These are phyloP conservation scores for Botryotinia narcissicola DNA, from an alignment of 2,329 filamentous ascomycete species.

Conservation along the genomic window DNA sequence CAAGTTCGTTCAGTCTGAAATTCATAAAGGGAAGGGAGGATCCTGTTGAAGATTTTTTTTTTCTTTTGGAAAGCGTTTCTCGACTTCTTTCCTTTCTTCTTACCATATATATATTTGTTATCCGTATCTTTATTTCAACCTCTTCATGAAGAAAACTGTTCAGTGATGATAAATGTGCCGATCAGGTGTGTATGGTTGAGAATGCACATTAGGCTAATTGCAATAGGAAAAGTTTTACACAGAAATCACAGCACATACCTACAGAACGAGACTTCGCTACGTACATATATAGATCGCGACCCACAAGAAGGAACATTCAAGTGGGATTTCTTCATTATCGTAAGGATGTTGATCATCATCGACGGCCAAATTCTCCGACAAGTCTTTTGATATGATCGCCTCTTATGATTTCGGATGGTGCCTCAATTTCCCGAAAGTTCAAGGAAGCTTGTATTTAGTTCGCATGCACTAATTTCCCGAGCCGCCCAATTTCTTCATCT, in stretches of 20 bases:
- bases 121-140: slow-evolving; percentile 1
- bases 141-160: slow-evolving; percentile 12
- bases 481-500: slow-evolving; percentile 21
- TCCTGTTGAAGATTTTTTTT: slow-evolving; percentile 22
- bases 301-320: slow-evolving; percentile 3
- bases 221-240: slow-evolving; percentile 16
- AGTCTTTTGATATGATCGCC: slow-evolving; percentile 17
- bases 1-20: slow-evolving; percentile 26
- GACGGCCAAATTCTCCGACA: neutral
- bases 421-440: slow-evolving; percentile 2
- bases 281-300: slow-evolving; percentile 6
- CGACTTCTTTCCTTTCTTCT: slow-evolving; percentile 20
- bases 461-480: slow-evolving; percentile 12
- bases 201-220: slow-evolving; percentile 17
- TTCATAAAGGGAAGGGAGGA: slow-evolving; percentile 34
- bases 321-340: neutral
- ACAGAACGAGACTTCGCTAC: slow-evolving; percentile 2
- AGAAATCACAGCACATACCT: slow-evolving; percentile 8
- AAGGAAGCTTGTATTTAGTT: slow-evolving; percentile 6
- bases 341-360: slow-evolving; percentile 2
- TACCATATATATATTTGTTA: slow-evolving; percentile 5
- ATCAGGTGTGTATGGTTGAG: slow-evolving; percentile 16
- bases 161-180: slow-evolving; percentile 16
- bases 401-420: slow-evolving; percentile 15
- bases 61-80: slow-evolving; percentile 19